phyloP scores from a whole-genome alignment of 1,284 basidiomycete species.

The Cutaneotrichosporon sp. region DNA sequence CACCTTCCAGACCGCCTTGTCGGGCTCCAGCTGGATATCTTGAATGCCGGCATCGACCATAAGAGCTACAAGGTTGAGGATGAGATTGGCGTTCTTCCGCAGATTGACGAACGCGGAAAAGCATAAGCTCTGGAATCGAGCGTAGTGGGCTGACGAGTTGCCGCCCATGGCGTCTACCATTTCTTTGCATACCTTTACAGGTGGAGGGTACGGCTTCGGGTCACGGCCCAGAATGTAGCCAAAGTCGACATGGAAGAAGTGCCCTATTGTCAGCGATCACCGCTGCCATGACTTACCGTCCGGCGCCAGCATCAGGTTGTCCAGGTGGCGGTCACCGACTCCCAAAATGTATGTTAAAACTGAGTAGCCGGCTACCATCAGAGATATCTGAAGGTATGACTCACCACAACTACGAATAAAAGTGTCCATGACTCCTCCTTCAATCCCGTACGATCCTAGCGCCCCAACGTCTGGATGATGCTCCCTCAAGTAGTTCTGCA shows the following conservation, averaged over 20 bases:
- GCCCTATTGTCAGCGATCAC: slow-evolving; percentile 51
- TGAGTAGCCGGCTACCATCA: slow-evolving; percentile 80
- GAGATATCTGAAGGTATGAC: slow-evolving; percentile 34
- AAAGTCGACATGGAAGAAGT: slow-evolving; percentile 95
- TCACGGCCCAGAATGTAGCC: slow-evolving; percentile 97
- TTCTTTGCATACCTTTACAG: slow-evolving; percentile 97
- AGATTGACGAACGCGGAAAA: slow-evolving; percentile 94
- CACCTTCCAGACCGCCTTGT: slow-evolving; percentile 62
- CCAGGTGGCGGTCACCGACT: slow-evolving; percentile 94
- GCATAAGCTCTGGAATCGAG: slow-evolving; percentile 90
- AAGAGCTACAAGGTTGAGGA: slow-evolving; percentile 89
- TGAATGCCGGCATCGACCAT: slow-evolving; percentile 99
- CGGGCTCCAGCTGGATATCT: slow-evolving; percentile 77
- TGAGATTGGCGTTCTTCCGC: slow-evolving; percentile 95
- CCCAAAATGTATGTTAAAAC: slow-evolving; percentile 96
- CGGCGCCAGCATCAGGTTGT: slow-evolving; percentile 87
- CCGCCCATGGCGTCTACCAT: slow-evolving; percentile 99
- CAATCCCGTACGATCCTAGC: slow-evolving; percentile 85
- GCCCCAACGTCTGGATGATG: slow-evolving; percentile 87
- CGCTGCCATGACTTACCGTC: slow-evolving; percentile 60
- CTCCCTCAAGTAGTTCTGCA: slow-evolving; percentile 81
- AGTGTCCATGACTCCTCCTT: slow-evolving; percentile 87
- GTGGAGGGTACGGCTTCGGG: slow-evolving; percentile 95
- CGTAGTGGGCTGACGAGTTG: slow-evolving; percentile 82
- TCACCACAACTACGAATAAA: slow-evolving; percentile 94